phyloP scores from a whole-genome alignment of 805 yeast genomes.

The Clavispora asparagi region DNA sequence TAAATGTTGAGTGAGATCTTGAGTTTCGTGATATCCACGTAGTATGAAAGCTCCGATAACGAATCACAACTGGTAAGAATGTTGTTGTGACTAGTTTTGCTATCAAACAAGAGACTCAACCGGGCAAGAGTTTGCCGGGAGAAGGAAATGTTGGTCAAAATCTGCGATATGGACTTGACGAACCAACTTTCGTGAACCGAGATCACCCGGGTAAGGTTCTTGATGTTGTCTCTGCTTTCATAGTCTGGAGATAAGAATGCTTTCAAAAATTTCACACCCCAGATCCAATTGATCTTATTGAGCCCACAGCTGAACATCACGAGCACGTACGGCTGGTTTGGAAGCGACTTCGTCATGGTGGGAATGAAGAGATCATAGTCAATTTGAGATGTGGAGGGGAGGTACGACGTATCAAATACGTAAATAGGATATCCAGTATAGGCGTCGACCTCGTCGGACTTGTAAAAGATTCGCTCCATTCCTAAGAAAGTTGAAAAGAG shows the following conservation, averaged over 20 bases:
- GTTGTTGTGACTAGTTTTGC: conserved; percentile 10
- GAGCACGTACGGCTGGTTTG: conserved; percentile 58
- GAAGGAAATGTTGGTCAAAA: conserved; percentile 55
- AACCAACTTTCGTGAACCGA: conserved; percentile 92
- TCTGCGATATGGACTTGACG: conserved; percentile 69
- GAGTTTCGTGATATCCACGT: conserved; percentile 69
- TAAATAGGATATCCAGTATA: conserved; percentile 60
- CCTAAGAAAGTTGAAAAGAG: not conserved
- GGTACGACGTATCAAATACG: conserved; percentile 75
- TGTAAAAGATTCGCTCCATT: conserved; percentile 48
- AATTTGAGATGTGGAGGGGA: conserved; percentile 54
- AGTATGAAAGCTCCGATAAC: conserved; percentile 50
- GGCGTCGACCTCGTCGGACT: conserved; percentile 62
- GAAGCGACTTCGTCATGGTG: conserved; percentile 51
- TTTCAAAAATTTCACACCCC: conserved; percentile 54
- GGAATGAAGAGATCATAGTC: conserved; percentile 50
- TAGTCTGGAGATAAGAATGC: conserved; percentile 52
- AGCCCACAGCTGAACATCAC: conserved; percentile 83
- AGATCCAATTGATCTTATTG: conserved; percentile 58
- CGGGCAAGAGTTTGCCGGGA: conserved; percentile 27
- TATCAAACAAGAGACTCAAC: conserved; percentile 23
- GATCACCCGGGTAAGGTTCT: conserved; percentile 52
- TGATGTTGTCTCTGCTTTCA: conserved; percentile 40
- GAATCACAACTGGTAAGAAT: conserved; percentile 14
- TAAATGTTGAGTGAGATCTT: conserved; percentile 75